Base-by-base conservation (phyloP, 2,329 filamentous ascomycete genomes). In the Aspergillus pseudonomiae region DNA sequence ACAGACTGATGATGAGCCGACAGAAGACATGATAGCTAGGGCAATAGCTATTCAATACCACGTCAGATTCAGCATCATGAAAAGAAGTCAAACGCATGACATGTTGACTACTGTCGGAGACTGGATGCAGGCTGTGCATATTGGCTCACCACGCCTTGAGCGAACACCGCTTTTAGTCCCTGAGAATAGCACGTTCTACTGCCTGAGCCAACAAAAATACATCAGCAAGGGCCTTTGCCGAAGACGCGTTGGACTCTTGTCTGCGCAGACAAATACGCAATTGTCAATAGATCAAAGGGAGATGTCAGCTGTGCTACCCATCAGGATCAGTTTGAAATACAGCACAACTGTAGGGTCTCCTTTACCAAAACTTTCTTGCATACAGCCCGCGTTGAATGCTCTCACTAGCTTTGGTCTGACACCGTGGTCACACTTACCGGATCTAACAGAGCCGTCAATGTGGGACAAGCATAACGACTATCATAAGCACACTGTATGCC, bases 381-480 rank as follows among this genome's bases (percentile, higher is more conserved):
- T 58, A 19, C 52, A 61, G 9, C 50, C 65, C 30, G 45, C 65
- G 24, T 57, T 71, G 3, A 59, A 60, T 32, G 65, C 60, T 4
- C 60, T 67, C 56, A 70, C 68, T 2, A 63, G 67, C 53, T 67
- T 60, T 19, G 56, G 64, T 28, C 32, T 62, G 24, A 58, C 65
- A 2, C 21, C 65, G 5, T 68, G 66, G 58, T 24, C 57, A 21
- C n/a, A 67, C 19, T 65, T 63, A 19, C 67, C 68, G 19, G 63
- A 65, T 60, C 32, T 57, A 14, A 59, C 57, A 19, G 54, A 64
- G 7, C 24, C 50, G 14, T 55, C 46, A 21, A 46, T 56, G 2
- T 66, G 62, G 67, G 62, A 60, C n/a, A 6, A 39, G 7, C 60
- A 58, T 34, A 63, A 55, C n/a, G 21, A 62, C n/a, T 30, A n/a